Evolutionary conservation across 202 grass and related monocot species (phyloP).

Genomic region (Dendrocalamus latiflorus): DNA sequence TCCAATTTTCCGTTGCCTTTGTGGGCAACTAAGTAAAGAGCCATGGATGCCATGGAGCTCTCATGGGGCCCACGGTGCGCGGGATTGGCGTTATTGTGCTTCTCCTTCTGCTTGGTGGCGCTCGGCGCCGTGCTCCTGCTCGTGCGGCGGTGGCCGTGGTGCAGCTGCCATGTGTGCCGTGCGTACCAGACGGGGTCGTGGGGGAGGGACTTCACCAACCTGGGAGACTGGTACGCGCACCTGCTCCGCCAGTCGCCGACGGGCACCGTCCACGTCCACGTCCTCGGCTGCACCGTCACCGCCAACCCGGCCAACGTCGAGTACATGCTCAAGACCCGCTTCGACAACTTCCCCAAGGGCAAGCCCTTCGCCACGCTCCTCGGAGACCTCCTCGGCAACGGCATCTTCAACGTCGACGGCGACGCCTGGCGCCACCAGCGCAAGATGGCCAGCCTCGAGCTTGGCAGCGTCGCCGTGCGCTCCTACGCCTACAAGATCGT

Average conservation of each 20-base stretch:
- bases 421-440: slow-evolving; percentile 39
- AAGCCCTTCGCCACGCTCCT: slow-evolving; percentile 40
- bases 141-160: slow-evolving; percentile 26
- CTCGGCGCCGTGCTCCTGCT: slow-evolving; percentile 22
- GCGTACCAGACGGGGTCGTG: slow-evolving; percentile 41
- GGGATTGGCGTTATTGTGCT: slow-evolving; percentile 26
- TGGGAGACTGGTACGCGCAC: slow-evolving; percentile 51
- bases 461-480: slow-evolving; percentile 41
- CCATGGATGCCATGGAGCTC: slow-evolving; percentile 7
- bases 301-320: slow-evolving; percentile 44
- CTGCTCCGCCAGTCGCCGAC: slow-evolving; percentile 40
- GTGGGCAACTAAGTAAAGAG: neutral
- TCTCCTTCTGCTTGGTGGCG: slow-evolving; percentile 20
- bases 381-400: slow-evolving; percentile 42
- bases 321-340: slow-evolving; percentile 42
- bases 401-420: slow-evolving; percentile 60
- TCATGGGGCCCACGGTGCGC: slow-evolving; percentile 18
- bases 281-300: slow-evolving; percentile 39
- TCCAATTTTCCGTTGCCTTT: neutral
- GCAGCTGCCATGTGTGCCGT: slow-evolving; percentile 46
- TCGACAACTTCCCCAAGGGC: slow-evolving; percentile 57
- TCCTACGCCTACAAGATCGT: slow-evolving; percentile 42
- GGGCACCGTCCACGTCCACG: slow-evolving; percentile 40
- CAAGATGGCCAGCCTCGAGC: slow-evolving; percentile 48
- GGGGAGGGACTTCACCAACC: slow-evolving; percentile 34